These are phyloP conservation scores for Lycium barbarum DNA, from an alignment of 257 asterid genomes.

Conservation along the genomic window DNA sequence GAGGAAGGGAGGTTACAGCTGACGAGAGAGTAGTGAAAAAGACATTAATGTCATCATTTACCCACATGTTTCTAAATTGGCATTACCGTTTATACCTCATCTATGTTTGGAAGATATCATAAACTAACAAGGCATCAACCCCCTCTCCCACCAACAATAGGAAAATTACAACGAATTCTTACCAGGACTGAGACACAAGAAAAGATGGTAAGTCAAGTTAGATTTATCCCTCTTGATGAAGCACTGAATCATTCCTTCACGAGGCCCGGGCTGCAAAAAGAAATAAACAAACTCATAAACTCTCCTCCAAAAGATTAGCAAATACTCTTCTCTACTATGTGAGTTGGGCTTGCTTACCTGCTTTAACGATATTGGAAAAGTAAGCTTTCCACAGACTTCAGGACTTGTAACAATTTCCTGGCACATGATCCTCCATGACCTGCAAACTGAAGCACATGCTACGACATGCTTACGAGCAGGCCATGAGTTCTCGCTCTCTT, in stretches of 20 bases:
- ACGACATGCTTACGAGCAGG: conserved; percentile 90
- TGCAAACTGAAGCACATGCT: conserved; percentile 89
- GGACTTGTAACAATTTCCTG: conserved; percentile 82
- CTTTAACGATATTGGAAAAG: conserved; percentile 89
- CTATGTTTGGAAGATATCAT: not conserved
- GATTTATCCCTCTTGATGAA: conserved; percentile 92
- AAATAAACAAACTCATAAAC: conserved; percentile 32
- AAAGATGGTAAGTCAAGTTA: conserved; percentile 83
- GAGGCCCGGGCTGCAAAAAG: conserved; percentile 79
- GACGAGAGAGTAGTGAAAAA: not conserved
- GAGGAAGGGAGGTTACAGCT: not conserved
- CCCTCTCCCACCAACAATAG: not conserved
- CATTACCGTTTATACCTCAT: not conserved
- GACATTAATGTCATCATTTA: not conserved
- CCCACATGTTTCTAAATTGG: not conserved
- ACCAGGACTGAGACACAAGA: conserved; percentile 93
- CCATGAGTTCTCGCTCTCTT: conserved; percentile 94
- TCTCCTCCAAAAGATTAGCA: not conserved
- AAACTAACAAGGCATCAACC: not conserved
- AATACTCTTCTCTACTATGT: conserved; percentile 3
- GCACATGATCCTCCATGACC: conserved; percentile 88
- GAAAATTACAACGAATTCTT: conserved; percentile 32
- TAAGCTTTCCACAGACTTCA: conserved; percentile 78
- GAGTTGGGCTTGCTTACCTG: conserved; percentile 54
- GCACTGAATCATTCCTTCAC: conserved; percentile 91